These are phyloP conservation scores for Canna indica DNA, from an alignment of 176 grass and related monocot species.

Conservation along the genomic window DNA sequence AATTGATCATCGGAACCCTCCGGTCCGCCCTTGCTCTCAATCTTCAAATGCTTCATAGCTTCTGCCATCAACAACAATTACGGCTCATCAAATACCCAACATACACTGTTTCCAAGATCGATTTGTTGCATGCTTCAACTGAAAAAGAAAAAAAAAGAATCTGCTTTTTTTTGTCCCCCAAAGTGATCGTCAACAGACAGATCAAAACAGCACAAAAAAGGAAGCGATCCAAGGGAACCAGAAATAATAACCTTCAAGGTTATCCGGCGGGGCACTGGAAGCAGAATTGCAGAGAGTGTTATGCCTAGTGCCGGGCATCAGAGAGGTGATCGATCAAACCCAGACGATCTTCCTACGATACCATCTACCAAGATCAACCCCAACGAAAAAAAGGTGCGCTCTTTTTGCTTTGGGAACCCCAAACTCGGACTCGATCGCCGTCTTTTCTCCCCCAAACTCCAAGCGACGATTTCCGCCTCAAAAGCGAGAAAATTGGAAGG, in stretches of 20 bases:
- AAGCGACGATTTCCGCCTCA: neutral
- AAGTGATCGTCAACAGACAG: neutral
- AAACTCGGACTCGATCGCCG: neutral
- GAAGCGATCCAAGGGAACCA: neutral
- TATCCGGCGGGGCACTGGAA: neutral
- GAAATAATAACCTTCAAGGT: neutral
- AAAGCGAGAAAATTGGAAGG: neutral
- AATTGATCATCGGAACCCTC: neutral
- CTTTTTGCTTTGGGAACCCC: neutral
- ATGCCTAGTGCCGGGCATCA: neutral
- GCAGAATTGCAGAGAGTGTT: neutral
- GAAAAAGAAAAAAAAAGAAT: neutral
- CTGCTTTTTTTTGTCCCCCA: neutral
- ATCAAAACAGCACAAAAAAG: neutral
- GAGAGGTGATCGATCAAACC: neutral
- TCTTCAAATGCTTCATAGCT: constrained; percentile 22
- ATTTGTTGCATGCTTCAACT: neutral
- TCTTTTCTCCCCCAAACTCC: neutral
- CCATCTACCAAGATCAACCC: neutral
- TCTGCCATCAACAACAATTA: constrained; percentile 16
- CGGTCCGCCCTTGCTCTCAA: constrained; percentile 15
- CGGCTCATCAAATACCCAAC: neutral
- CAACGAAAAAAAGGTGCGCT: neutral
- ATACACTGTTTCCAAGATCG: neutral
- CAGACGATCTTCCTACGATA: neutral